Base-by-base conservation (phyloP, 352 stramenopile genomes). In the Blastocystis hominis region DNA sequence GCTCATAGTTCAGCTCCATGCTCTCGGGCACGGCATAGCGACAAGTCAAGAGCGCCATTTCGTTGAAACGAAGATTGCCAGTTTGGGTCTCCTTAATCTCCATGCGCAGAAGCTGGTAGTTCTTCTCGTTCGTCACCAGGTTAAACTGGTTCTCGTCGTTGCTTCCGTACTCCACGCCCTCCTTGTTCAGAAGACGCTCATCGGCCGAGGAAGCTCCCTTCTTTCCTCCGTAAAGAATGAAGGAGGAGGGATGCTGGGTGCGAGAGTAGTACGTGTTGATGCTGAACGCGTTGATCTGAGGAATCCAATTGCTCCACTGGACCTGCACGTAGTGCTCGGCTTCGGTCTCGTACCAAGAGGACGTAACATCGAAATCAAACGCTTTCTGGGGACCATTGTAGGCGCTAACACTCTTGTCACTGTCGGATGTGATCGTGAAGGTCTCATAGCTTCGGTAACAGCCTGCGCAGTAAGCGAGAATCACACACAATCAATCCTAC, bases 121-220 rank as follows among this genome's bases (percentile, higher is more conserved):
- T 84, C 47, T 84, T 84, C 47, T 84, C 72, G 56, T 84, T 84
- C 50, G 62, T 7, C 34, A 61, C 46, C 36, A 84, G 72, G 24
- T 36, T 34, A 53, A 68, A 84, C 20, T 34, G 36, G 36, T 84
- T 84, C n/a, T 42, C 7, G n/a, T 46, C 54, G 30, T 42, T 84
- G 44, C 36, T 84, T 5, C 20, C 20, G 36, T 84, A 84, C 44
- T 84, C 72, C 10, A 69, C 20, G 50, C 68, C 72, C 44, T 24
- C 62, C 50, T 84, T 84, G 38, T 46, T 55, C 36, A 84, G 15
- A 46, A 84, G 40, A 50, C 24, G 50, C 38, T 63, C 54, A 2
- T 15, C 44, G 24, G 47, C n/a, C 10, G 72, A 68, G 36, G 7
- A 15, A 4, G 20, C n/a, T 17, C 36, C 42, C 15, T 50, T 36